phyloP scores from a whole-genome alignment of 2,329 filamentous ascomycete genomes.

The Seiridium cupressi region DNA sequence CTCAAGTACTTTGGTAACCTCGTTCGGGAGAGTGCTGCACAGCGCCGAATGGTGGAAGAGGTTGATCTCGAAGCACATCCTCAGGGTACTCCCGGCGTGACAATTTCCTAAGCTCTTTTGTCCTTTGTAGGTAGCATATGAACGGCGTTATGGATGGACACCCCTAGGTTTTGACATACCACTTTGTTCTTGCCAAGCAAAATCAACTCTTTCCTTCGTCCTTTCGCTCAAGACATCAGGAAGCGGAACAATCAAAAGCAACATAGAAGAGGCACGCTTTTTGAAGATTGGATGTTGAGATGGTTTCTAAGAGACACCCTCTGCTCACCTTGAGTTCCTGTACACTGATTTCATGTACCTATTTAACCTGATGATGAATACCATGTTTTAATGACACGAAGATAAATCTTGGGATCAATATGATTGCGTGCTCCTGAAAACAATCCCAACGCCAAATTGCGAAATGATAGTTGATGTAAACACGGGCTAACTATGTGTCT shows the following conservation, averaged over 20 bases:
- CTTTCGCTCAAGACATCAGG: not conserved
- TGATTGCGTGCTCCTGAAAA: too few species aligned
- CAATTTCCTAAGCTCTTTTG: not conserved
- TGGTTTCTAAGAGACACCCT: not conserved
- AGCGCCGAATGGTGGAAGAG: constrained; percentile 47
- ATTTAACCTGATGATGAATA: not conserved
- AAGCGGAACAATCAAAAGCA: not conserved
- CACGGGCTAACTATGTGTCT: too few species aligned
- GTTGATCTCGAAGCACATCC: constrained; percentile 57
- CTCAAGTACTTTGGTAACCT: constrained; percentile 89
- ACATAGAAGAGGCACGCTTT: not conserved
- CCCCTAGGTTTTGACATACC: constrained; percentile 1
- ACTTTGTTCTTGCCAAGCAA: not conserved
- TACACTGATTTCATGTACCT: not conserved
- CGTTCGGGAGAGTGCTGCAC: constrained; percentile 60
- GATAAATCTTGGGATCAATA: too few species aligned
- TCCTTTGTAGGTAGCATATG: not conserved
- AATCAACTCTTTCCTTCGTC: not conserved
- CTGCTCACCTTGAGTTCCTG: not conserved
- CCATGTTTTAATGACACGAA: not conserved
- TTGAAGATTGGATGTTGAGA: not conserved
- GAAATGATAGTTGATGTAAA: too few species aligned
- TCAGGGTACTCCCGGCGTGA: constrained; percentile 19
- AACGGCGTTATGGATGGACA: constrained; percentile 2
- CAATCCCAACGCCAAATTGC: too few species aligned